Base-by-base conservation (phyloP, 495 filamentous ascomycete genomes). In the Tuber brumale region DNA sequence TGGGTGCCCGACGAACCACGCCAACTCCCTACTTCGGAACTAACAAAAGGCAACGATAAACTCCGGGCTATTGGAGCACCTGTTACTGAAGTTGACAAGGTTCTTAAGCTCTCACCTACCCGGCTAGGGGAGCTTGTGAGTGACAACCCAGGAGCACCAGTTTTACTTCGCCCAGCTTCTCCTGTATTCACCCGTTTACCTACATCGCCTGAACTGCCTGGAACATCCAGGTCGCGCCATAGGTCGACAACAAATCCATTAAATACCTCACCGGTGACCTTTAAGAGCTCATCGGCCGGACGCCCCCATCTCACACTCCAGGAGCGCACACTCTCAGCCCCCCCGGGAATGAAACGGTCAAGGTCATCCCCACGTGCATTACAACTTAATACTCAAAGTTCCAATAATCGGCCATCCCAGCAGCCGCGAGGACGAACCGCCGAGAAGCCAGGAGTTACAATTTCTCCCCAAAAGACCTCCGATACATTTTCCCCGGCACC, bases 331-430 rank as follows among this genome's bases (percentile, higher is more conserved):
- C 73, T 79, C 41, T 69, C 76, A 48, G 78, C 73, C 43, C 76
- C 73, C 44, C 44, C 76, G 16, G 61, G 76, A 18, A 79, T 79
- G 73, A 76, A 69, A 71, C 78, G 78, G 72, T 79, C 73, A 69
- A 75, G 71, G 75, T 80, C 78, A 14, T 80, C 79, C 44, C 76
- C 76, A 41, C 70, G 73, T 31, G 76, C 46, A 48, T 69, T 79
- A 2, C 78, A 80, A 23, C 73, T 80, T 18, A 75, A 80, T 61
- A 80, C 77, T 43, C 78, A 80, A 48, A 73, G 19, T 48, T 76
- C 78, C 66, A 70, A 73, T 51, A 46, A 70, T 37, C 72, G 70
- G 71, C 41, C 69, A 46, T 39, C 61, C 16, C 78, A 79, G 41
- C 70, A 79, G n/a, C 78, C 75, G 35, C 77, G 45, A 72, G 76